A percentile compares a stretch with the other conserved stretches of the same genome.
These are phyloP conservation scores for Groenewaldozyma sp. DNA, from an alignment of 1,139 yeast species.

Conservation along the genomic window DNA sequence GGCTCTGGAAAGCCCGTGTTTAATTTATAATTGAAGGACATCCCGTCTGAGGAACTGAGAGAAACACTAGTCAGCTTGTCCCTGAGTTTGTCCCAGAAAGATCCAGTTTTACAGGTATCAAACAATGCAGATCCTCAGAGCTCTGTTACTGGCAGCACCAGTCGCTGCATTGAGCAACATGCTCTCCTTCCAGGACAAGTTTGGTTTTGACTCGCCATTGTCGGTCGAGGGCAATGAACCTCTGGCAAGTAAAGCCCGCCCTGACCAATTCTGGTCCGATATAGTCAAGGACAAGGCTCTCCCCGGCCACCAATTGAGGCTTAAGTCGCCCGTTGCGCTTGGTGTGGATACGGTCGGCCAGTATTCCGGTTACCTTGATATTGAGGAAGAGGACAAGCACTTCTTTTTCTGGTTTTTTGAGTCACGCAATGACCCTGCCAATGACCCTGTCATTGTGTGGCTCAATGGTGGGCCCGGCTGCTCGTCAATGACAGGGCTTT, in stretches of 20 bases:
- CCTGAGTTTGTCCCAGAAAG: too few relatives aligned
- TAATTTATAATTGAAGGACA: too few relatives aligned
- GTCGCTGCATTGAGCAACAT: too few relatives aligned
- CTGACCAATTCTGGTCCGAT: slow-evolving; percentile 18
- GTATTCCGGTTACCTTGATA: slow-evolving; percentile 62
- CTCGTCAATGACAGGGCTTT: slow-evolving; percentile 56
- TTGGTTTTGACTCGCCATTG: too few relatives aligned
- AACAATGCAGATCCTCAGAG: too few relatives aligned
- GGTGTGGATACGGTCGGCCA: slow-evolving; percentile 67
- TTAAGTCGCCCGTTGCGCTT: slow-evolving; percentile 40
- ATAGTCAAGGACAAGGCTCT: slow-evolving; percentile 22
- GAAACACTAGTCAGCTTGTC: too few relatives aligned
- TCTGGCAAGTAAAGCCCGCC: not conserved
- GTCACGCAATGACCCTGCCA: slow-evolving; percentile 55
- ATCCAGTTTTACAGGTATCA: too few relatives aligned
- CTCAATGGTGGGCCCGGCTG: slow-evolving; percentile 74
- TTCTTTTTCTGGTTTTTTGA: slow-evolving; percentile 75
- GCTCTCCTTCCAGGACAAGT: too few relatives aligned
- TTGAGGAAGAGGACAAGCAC: slow-evolving; percentile 71
- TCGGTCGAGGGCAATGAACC: not conserved
- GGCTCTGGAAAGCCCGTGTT: too few relatives aligned
- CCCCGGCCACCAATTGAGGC: slow-evolving; percentile 14
- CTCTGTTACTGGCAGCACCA: too few relatives aligned
- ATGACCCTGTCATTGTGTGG: slow-evolving; percentile 61
- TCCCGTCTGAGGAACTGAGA: too few relatives aligned